Evolutionary conservation across 257 asterid genomes (phyloP), one percentile per base, ranked within the genome.

Genomic region (Forsythia viridissima): DNA sequence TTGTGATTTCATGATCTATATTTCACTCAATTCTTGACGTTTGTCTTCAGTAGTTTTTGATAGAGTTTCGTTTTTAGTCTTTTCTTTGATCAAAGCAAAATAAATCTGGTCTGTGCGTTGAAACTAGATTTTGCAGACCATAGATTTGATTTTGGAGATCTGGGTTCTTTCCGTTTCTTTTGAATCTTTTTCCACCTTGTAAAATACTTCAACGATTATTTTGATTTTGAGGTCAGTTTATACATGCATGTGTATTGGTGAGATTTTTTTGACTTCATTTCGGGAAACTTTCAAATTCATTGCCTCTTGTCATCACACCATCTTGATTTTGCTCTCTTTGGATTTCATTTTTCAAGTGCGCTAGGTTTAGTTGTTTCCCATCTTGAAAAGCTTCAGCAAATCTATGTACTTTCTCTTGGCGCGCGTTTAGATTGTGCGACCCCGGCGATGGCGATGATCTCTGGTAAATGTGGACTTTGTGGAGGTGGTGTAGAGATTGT

Each of bases 291-390:
- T 72, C 77, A 40, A 67, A 69, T 72, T 82, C 76, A 76, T 51
- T 52, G 21, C 70, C 76, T 63, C 71, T 76, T 8, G 34, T 37
- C 77, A 18, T 77, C 21, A 37, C 61, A 80, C 57, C 52, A 4
- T 76, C 57, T 81, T 37, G 80, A 71, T 75, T 73, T 84, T 21
- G 36, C 86, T 77, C 77, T 82, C 83, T 79, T 71, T 73, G 78
- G 24, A 77, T 79, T 90, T 79, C 72, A 69, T 84, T 77, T 77
- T 76, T 34, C 24, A 71, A 71, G 72, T 52, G 81, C 55, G 70
- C 36, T 79, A 85, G 82, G 84, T 84, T 83, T 77, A 77, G 86
- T 48, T 85, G 86, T 87, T 84, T 82, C 70, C 92, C 90, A 84
- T 79, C 78, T 80, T 80, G 63, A 73, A 86, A 85, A 79, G 73